phyloP scores from a whole-genome alignment of 2,329 filamentous ascomycete genomes.

The Diaporthe citrichinensis region DNA sequence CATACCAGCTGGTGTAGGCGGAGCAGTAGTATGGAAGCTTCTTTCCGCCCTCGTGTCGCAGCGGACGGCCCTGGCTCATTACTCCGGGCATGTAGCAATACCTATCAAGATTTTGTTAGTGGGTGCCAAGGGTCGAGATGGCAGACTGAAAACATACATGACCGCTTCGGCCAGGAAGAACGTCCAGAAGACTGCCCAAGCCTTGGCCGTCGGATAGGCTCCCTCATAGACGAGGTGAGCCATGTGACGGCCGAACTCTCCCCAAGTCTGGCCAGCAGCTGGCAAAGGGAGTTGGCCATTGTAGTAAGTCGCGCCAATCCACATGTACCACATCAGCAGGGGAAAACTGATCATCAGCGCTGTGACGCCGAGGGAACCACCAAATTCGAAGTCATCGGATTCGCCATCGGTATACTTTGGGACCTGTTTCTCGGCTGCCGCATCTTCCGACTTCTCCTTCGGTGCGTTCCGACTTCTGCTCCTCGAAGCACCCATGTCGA shows the following conservation, averaged over 20 bases:
- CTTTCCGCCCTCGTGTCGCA: constrained; percentile 85
- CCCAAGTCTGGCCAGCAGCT: constrained; percentile 73
- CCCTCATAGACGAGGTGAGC: constrained; percentile 82
- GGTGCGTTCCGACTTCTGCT: constrained; percentile 13
- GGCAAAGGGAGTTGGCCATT: constrained; percentile 83
- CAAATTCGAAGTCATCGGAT: constrained; percentile 83
- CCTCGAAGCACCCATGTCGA: neutral
- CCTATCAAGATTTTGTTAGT: neutral
- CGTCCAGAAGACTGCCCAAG: constrained; percentile 95
- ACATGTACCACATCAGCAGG: constrained; percentile 98
- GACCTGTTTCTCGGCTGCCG: neutral
- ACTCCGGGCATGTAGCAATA: constrained; percentile 81
- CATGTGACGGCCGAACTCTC: constrained; percentile 81
- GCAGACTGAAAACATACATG: constrained; percentile 74
- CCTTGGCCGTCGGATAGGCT: constrained; percentile 85
- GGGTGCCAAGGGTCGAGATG: neutral
- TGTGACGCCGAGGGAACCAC: constrained; percentile 83
- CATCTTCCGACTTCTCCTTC: neutral
- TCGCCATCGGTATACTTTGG: constrained; percentile 59
- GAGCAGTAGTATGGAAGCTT: constrained; percentile 97
- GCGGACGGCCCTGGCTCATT: constrained; percentile 87
- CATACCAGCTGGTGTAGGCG: constrained; percentile 87
- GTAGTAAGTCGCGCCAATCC: constrained; percentile 95
- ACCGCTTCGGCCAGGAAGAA: constrained; percentile 89
- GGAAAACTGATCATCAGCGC: constrained; percentile 95